These are phyloP conservation scores for Pichia thaimueangensis DNA, from an alignment of 805 yeast genomes.

Conservation along the genomic window DNA sequence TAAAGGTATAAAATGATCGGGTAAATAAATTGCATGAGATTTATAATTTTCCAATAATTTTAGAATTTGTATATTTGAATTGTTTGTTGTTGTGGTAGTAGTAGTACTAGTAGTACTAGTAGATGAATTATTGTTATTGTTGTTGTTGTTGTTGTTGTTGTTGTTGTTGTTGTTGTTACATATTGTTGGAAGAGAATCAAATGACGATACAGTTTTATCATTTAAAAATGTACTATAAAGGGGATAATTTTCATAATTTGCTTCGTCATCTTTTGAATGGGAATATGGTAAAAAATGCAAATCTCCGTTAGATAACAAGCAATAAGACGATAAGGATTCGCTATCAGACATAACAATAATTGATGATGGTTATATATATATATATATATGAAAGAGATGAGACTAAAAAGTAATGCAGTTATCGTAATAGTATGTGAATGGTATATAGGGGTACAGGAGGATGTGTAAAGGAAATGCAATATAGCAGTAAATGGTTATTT, in stretches of 20 bases:
- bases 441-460: no score
- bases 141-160: not conserved
- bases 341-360: constrained; percentile 1
- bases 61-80: not conserved
- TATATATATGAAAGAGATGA: no score
- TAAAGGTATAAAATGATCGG: constrained; percentile 36
- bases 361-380: no score
- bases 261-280: not conserved
- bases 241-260: constrained; percentile 3
- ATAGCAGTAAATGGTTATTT: no score
- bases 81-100: not conserved
- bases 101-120: not conserved
- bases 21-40: constrained; percentile 45
- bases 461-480: no score
- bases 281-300: constrained; percentile 18
- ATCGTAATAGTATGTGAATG: no score
- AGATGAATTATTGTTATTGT: not conserved
- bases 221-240: constrained; percentile 21
- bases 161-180: not conserved
- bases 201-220: constrained; percentile 23
- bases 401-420: no score
- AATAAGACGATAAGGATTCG: constrained; percentile 13
- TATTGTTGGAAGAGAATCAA: constrained; percentile 3
- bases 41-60: constrained; percentile 25
- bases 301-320: constrained; percentile 16